A percentile compares a stretch with the other conserved stretches of the same genome.
Evolutionary conservation across 768 basidiomycete species (phyloP).

Genomic region (Mycena galopus): DNA sequence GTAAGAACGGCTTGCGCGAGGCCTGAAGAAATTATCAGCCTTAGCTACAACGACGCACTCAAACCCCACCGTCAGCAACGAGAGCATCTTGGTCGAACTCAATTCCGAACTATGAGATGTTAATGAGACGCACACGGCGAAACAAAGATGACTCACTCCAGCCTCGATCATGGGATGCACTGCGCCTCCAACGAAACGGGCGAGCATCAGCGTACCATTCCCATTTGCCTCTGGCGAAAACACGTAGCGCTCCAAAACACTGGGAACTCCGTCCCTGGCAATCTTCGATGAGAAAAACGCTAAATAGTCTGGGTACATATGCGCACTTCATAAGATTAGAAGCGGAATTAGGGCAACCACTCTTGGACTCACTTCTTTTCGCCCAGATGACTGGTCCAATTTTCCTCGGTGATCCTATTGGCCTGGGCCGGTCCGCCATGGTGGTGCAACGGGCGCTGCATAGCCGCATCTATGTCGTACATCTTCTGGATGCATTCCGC

Average conservation of each 20-base stretch:
- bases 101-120: conserved; percentile 7
- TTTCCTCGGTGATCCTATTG: background rate
- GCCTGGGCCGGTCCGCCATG: background rate
- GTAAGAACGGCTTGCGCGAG: conserved; percentile 10
- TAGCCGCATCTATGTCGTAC: conserved; percentile 13
- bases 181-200: conserved; percentile 12
- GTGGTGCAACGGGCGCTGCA: background rate
- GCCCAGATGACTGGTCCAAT: conserved; percentile 1
- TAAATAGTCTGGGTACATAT: conserved; percentile 33
- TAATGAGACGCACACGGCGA: no score
- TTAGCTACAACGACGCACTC: no score
- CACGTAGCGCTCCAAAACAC: conserved; percentile 62
- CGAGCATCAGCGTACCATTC: conserved; percentile 48
- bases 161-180: conserved; percentile 6
- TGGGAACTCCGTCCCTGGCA: conserved; percentile 49
- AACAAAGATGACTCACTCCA: background rate
- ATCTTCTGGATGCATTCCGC: conserved; percentile 7
- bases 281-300: conserved; percentile 58
- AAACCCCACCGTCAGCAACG: conserved; percentile 23
- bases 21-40: background rate
- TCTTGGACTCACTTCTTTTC: background rate
- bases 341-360: background rate
- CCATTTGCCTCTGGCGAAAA: conserved; percentile 54
- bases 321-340: background rate
- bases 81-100: conserved; percentile 23